Evolutionary conservation across 78 protist species (phyloP).

Genomic region (slime mould (Dictyostelium discoideum)): DNA sequence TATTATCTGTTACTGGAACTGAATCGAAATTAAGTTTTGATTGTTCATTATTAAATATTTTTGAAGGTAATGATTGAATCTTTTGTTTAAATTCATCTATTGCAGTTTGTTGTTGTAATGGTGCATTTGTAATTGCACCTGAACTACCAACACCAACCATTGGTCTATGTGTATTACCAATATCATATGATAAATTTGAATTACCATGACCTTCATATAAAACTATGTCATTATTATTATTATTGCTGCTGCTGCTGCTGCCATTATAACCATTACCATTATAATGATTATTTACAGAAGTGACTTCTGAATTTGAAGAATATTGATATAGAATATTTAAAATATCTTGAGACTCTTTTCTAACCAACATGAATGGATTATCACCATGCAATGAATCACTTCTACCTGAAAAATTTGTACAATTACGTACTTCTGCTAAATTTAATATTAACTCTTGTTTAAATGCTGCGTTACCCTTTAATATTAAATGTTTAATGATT

Average conservation of each 20-base stretch:
- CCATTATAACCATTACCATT: neutral
- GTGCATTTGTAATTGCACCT: constrained; percentile 63
- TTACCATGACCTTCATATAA: constrained; percentile 2
- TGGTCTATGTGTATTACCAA: neutral
- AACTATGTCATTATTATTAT: neutral
- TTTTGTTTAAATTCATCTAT: constrained; percentile 42
- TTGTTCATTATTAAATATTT: neutral
- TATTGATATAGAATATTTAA: constrained; percentile 55
- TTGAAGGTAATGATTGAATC: neutral
- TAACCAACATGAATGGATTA: neutral
- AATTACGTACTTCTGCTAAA: neutral
- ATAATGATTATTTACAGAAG: neutral
- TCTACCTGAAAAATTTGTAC: constrained; percentile 41
- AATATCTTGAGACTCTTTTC: constrained; percentile 41
- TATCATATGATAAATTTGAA: neutral
- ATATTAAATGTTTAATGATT: constrained; percentile 12
- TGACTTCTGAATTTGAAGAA: neutral
- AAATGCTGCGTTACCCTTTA: constrained; percentile 28
- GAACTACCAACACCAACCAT: constrained; percentile 22
- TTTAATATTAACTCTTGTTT: constrained; percentile 31
- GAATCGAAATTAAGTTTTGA: neutral
- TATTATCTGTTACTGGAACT: neutral
- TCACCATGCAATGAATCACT: constrained; percentile 22
- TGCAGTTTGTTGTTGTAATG: constrained; percentile 28
- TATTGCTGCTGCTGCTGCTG: neutral